Evolutionary conservation across 2,329 filamentous ascomycete species (phyloP).

Genomic region (Neofusicoccum laricinum): DNA sequence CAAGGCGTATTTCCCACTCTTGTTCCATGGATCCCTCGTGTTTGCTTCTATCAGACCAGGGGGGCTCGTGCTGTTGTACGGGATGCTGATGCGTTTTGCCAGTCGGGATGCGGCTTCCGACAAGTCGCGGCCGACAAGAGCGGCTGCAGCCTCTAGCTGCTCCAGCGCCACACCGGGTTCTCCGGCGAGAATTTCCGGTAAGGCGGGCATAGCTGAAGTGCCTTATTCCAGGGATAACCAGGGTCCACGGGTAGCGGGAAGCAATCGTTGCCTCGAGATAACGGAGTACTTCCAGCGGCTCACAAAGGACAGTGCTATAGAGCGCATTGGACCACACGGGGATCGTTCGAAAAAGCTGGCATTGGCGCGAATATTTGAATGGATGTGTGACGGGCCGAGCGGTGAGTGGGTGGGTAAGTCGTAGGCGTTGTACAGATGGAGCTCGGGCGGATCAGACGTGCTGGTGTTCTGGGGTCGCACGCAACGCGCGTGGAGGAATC

Average conservation of each 20-base stretch:
- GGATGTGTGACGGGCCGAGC: not conserved
- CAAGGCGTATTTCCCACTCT: slow-evolving; percentile 80
- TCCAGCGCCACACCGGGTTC: not conserved
- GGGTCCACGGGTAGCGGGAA: not conserved
- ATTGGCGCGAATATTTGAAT: slow-evolving; percentile 2
- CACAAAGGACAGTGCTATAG: not conserved
- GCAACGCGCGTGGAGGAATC: not conserved
- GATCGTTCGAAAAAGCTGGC: not conserved
- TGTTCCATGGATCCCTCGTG: slow-evolving; percentile 70
- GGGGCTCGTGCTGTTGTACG: slow-evolving; percentile 55
- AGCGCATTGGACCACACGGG: not conserved
- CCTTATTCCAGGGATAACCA: not conserved
- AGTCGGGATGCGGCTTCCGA: slow-evolving; percentile 27
- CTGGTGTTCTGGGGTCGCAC: not conserved
- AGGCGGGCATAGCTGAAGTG: slow-evolving; percentile 12
- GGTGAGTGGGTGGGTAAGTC: not conserved
- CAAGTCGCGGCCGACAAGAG: not conserved
- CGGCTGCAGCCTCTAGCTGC: slow-evolving; percentile 4
- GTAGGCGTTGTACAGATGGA: not conserved
- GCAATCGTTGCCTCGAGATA: not conserved
- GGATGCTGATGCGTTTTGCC: slow-evolving; percentile 52
- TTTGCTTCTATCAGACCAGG: slow-evolving; percentile 54
- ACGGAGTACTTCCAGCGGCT: not conserved
- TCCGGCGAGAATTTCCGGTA: slow-evolving; percentile 7
- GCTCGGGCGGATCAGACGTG: not conserved